A percentile compares a stretch with the other conserved stretches of the same genome.
phyloP scores from a whole-genome alignment of 257 asterid species.

The Penstemon newberryi region DNA sequence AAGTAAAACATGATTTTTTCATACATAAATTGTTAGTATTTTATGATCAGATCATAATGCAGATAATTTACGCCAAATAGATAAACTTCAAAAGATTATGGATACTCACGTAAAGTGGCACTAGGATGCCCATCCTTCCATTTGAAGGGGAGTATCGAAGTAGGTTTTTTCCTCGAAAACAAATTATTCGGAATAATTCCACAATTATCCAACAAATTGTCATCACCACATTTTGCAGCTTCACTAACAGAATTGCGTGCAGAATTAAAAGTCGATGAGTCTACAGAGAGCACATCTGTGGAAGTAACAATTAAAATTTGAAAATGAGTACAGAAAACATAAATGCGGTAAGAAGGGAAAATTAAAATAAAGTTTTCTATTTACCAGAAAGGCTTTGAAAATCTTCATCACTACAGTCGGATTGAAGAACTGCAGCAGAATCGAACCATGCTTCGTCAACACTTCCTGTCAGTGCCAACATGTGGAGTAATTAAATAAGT shows the following conservation, averaged over 20 bases:
- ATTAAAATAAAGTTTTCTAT: not conserved
- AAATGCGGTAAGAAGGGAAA: not conserved
- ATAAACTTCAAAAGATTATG: too few relatives aligned
- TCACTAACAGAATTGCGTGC: slow-evolving; percentile 49
- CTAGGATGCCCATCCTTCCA: slow-evolving; percentile 82
- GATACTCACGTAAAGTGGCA: slow-evolving; percentile 63
- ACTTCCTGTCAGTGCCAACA: slow-evolving; percentile 44
- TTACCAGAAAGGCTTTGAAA: slow-evolving; percentile 89
- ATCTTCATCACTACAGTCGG: slow-evolving; percentile 92
- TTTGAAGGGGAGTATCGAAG: slow-evolving; percentile 68
- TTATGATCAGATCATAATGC: too few relatives aligned
- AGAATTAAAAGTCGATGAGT: slow-evolving; percentile 32
- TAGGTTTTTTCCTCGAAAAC: slow-evolving; percentile 69
- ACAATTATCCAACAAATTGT: slow-evolving; percentile 65
- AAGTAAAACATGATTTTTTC: too few relatives aligned
- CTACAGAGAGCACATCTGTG: slow-evolving; percentile 59
- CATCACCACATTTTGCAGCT: slow-evolving; percentile 42
- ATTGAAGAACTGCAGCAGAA: slow-evolving; percentile 69
- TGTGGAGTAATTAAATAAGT: too few relatives aligned
- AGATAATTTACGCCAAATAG: too few relatives aligned
- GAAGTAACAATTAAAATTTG: slow-evolving; percentile 1
- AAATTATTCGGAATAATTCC: slow-evolving; percentile 76
- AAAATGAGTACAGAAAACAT: not conserved
- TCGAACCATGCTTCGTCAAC: slow-evolving; percentile 91
- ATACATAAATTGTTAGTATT: too few relatives aligned